Percentiles rank a stretch among this genome's conserved stretches.
These are phyloP conservation scores for Emericellopsis atlantica DNA, from an alignment of 2,329 filamentous ascomycete species.

Conservation along the genomic window DNA sequence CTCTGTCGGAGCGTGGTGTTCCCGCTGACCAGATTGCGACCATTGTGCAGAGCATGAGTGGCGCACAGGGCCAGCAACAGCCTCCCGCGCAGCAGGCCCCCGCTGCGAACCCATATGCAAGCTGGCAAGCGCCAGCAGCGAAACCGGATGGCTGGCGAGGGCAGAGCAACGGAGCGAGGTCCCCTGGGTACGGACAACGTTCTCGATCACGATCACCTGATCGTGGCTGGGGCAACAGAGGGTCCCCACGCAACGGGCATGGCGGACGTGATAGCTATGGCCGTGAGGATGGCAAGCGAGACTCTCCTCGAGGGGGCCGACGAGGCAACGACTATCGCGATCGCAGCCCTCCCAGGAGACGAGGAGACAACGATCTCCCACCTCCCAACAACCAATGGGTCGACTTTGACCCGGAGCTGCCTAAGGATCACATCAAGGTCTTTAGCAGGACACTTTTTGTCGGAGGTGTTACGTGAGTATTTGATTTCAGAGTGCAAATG, in stretches of 20 bases:
- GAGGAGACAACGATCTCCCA: constrained; percentile 16
- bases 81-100: neutral
- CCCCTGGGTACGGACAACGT: constrained; percentile 45
- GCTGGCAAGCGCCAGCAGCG: constrained; percentile 2
- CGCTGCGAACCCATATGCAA: constrained; percentile 20
- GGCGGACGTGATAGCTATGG: constrained; percentile 53
- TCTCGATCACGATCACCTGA: constrained; percentile 73
- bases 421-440: constrained; percentile 75
- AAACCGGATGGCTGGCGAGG: constrained; percentile 32
- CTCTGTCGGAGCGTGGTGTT: constrained; percentile 62
- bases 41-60: constrained; percentile 39
- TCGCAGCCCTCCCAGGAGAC: constrained; percentile 57
- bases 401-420: constrained; percentile 64
- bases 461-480: constrained; percentile 75
- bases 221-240: constrained; percentile 55
- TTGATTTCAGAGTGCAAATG: constrained; percentile 1
- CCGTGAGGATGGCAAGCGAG: constrained; percentile 44
- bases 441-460: constrained; percentile 92
- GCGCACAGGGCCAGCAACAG: neutral
- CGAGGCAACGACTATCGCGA: constrained; percentile 68
- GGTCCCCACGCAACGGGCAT: constrained; percentile 41
- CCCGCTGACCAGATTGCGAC: constrained; percentile 63
- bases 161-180: constrained; percentile 46
- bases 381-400: constrained; percentile 51
- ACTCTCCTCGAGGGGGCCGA: constrained; percentile 19